These are phyloP conservation scores for Aspergillus puulaauensis DNA, from an alignment of 2,329 filamentous ascomycete genomes.

Conservation along the genomic window DNA sequence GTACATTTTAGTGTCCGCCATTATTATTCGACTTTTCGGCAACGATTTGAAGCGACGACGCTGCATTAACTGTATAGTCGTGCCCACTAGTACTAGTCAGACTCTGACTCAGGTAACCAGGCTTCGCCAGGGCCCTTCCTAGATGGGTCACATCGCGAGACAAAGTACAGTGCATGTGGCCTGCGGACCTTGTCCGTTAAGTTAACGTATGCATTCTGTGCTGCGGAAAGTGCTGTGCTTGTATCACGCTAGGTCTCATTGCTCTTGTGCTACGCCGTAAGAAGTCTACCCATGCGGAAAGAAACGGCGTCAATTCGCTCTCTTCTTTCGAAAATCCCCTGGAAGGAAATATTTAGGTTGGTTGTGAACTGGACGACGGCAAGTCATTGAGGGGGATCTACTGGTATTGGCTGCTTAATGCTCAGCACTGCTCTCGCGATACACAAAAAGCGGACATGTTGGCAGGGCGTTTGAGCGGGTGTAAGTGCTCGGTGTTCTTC, in stretches of 20 bases:
- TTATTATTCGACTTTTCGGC: background rate
- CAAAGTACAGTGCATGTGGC: slow-evolving; percentile 1
- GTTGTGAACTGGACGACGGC: background rate
- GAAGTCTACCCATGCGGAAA: background rate
- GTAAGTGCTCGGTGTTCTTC: background rate
- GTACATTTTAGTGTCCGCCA: background rate
- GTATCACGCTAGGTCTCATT: background rate
- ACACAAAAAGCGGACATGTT: background rate
- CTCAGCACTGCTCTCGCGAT: background rate
- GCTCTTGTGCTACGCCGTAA: background rate
- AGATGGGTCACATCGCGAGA: background rate
- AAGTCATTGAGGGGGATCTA: too few relatives aligned
- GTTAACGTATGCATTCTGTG: background rate
- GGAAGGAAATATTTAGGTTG: background rate
- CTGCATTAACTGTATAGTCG: background rate
- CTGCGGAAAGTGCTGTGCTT: background rate
- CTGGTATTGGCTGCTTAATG: background rate
- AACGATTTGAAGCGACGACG: background rate
- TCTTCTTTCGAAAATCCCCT: slow-evolving; percentile 4
- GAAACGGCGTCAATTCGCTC: background rate
- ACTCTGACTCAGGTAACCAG: too few relatives aligned
- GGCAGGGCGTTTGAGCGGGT: background rate
- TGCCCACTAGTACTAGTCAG: too few relatives aligned
- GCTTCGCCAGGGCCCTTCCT: background rate
- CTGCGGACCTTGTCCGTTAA: background rate